These are phyloP conservation scores for Botrytis elliptica DNA, from an alignment of 2,329 filamentous ascomycete species.

Conservation along the genomic window DNA sequence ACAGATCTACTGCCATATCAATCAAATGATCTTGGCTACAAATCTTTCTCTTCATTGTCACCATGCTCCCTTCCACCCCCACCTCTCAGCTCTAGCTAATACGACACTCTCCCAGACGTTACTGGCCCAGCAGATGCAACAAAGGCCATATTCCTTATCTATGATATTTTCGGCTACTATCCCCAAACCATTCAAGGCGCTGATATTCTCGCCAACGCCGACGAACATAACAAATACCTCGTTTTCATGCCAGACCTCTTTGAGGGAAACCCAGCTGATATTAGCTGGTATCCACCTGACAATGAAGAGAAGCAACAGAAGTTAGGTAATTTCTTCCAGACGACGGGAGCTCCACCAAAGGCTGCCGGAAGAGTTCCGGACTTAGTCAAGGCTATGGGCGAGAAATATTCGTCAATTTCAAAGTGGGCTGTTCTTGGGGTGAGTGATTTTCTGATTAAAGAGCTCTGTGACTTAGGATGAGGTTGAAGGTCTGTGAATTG, in stretches of 20 bases:
- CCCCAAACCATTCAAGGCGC: constrained; percentile 69
- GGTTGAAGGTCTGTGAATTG: background rate
- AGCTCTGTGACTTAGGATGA: background rate
- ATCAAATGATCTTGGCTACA: background rate
- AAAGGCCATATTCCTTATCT: constrained; percentile 60
- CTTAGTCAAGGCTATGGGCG: constrained; percentile 48
- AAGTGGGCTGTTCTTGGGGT: constrained; percentile 41
- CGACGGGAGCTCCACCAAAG: constrained; percentile 35
- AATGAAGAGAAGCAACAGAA: constrained; percentile 62
- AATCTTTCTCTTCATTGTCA: background rate
- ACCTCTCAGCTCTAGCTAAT: background rate
- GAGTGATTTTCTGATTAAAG: background rate
- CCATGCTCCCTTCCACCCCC: background rate
- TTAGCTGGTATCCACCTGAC: constrained; percentile 54
- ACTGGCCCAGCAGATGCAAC: constrained; percentile 48
- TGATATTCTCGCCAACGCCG: constrained; percentile 60
- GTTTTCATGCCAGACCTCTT: constrained; percentile 95
- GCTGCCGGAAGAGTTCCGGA: constrained; percentile 50
- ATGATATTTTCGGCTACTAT: constrained; percentile 69
- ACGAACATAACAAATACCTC: constrained; percentile 64
- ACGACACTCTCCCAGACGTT: constrained; percentile 39
- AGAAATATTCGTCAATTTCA: constrained; percentile 53
- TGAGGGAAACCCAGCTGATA: constrained; percentile 55
- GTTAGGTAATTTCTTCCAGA: constrained; percentile 56
- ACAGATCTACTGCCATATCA: background rate